Evolutionary conservation across 768 basidiomycete genomes (phyloP), one percentile per base, ranked within the genome.

Genomic region (Rhizopogon vulgaris): DNA sequence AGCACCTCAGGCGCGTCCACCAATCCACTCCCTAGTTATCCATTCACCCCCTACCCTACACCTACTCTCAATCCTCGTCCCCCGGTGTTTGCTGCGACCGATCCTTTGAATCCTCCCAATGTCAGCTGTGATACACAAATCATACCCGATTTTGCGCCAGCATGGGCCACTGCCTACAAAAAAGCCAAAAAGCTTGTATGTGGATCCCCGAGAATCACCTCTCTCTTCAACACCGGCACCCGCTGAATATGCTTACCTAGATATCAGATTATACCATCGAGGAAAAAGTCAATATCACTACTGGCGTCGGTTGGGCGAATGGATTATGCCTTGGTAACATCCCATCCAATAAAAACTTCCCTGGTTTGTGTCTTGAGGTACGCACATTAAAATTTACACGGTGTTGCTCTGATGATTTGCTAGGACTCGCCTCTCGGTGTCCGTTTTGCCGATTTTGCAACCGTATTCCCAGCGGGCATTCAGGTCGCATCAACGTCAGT

Each of bases 321-420:
- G 83, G 83, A 0, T 75, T 72, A 22, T 87, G 85, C 63, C 82
- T 87, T 38, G 85, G 78, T 4, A 84, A 84, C 58, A 83, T 77
- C 17, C 69, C 78, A 11, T 48, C 77, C 1, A 52, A 67, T 56
- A 41, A 37, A 38, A 52, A 52, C 48, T 85, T 76, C 65, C 81
- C 81, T 0, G 83, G 84, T 15, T 63, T 86, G 14, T 86, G 84
- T 61, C 73, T 87, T 11, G 79, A 86, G 68, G 79, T 78, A 17
- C 2, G 68, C 57, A 22, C 14, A 18, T 27, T 25, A 3, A 11
- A 11, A n/a, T 18, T 17, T 18, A 17, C 25, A 15, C 18, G 3
- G 2, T 27, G 45, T 37, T 36, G 4, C 37, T 43, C 30, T 36
- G 9, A 12, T 12, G 3, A 7, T 38, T 34, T 14, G 56, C 4